phyloP scores from a whole-genome alignment of 2,329 filamentous ascomycete genomes.

The Fusarium goolgardi region DNA sequence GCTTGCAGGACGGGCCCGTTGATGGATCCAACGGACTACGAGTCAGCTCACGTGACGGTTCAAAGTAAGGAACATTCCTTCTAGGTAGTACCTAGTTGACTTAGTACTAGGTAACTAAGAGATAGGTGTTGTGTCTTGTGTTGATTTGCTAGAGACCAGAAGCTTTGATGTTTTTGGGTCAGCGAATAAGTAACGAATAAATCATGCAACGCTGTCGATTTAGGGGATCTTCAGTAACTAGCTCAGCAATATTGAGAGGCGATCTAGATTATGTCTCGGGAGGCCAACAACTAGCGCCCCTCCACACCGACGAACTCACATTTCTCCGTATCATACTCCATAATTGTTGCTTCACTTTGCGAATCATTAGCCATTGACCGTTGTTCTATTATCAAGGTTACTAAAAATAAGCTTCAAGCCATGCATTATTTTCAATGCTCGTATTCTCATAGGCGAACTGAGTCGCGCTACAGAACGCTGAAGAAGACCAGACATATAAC shows the following conservation, averaged over 20 bases:
- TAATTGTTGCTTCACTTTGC: neutral
- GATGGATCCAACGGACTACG: conserved; percentile 18
- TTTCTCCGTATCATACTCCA: neutral
- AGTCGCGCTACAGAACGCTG: neutral
- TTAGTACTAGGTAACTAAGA: no score
- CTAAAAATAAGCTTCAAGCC: conserved; percentile 9
- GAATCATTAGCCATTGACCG: neutral
- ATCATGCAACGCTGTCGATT: conserved; percentile 20
- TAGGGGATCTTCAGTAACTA: conserved; percentile 11
- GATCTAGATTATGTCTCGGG: neutral
- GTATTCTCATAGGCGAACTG: conserved; percentile 12
- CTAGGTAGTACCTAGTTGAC: neutral
- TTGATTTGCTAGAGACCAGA: conserved; percentile 27
- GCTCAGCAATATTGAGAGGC: neutral
- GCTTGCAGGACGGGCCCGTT: conserved; percentile 24
- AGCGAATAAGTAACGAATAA: conserved; percentile 16
- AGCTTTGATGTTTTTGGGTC: conserved; percentile 18
- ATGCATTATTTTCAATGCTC: conserved; percentile 9
- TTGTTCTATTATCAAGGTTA: neutral
- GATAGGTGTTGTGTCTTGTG: conserved; percentile 22
- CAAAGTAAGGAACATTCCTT: neutral
- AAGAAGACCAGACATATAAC: neutral
- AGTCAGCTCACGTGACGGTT: conserved; percentile 35
- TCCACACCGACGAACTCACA: neutral
- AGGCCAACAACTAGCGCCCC: neutral